These are phyloP conservation scores for Lactarius evosmus DNA, from an alignment of 768 basidiomycete genomes.

Conservation along the genomic window DNA sequence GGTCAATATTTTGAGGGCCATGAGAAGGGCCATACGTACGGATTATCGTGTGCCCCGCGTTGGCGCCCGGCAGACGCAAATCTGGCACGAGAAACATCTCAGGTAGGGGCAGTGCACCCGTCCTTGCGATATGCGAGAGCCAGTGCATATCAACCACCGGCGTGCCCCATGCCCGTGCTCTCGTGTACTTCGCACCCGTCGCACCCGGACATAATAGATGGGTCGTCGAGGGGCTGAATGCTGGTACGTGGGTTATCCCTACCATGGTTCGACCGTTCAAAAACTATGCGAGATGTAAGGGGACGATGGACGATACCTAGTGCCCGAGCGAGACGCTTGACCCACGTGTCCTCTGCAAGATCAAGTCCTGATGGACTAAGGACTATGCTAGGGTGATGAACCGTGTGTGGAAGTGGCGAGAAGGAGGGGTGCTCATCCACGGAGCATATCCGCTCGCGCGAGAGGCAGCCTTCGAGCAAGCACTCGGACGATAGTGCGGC, in stretches of 20 bases:
- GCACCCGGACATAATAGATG: conserved; percentile 77
- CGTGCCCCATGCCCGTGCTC: conserved; percentile 75
- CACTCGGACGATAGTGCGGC: conserved; percentile 76
- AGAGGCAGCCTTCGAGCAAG: conserved; percentile 87
- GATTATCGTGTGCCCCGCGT: conserved; percentile 25
- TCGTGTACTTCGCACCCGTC: conserved; percentile 70
- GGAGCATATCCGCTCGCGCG: conserved; percentile 65
- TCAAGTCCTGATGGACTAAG: conserved; percentile 78
- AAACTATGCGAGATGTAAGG: not conserved
- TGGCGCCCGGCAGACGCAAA: conserved; percentile 23
- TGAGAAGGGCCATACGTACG: not conserved
- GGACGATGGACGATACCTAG: conserved; percentile 47
- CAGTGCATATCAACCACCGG: conserved; percentile 70
- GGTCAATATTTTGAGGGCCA: not conserved
- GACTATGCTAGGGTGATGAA: conserved; percentile 59
- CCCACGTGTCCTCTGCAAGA: conserved; percentile 61
- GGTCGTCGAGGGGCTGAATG: conserved; percentile 67
- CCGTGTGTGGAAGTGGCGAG: conserved; percentile 53
- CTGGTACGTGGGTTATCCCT: conserved; percentile 55
- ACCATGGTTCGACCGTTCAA: not conserved
- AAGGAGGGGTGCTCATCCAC: conserved; percentile 70
- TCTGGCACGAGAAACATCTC: conserved; percentile 35
- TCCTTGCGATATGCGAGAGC: conserved; percentile 57
- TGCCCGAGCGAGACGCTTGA: conserved; percentile 62
- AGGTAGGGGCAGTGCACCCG: conserved; percentile 45